phyloP scores from a whole-genome alignment of 1,284 basidiomycete species.

The Thecaphora frezii region DNA sequence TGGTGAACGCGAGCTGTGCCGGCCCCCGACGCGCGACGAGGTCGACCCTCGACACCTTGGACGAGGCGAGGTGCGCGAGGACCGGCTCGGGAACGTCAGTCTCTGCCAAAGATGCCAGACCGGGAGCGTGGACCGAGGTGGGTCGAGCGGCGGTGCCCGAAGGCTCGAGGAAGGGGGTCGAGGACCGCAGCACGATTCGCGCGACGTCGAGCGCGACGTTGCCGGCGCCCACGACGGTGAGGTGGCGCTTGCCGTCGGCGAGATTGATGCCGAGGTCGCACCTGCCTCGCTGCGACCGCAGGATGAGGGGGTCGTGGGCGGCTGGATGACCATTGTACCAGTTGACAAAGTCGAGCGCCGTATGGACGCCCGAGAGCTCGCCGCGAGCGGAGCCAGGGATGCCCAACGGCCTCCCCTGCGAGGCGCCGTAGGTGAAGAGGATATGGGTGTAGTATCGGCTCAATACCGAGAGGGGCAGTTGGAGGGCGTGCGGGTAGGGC shows the following conservation, averaged over 20 bases:
- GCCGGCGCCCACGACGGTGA: constrained; percentile 88
- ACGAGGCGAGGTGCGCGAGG: constrained; percentile 69
- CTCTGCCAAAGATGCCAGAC: constrained; percentile 66
- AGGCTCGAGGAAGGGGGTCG: constrained; percentile 27
- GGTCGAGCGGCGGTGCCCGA: constrained; percentile 2
- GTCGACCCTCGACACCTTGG: constrained; percentile 73
- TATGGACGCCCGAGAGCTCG: constrained; percentile 66
- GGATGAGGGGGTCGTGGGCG: constrained; percentile 45
- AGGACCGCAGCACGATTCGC: constrained; percentile 73
- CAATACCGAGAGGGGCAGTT: constrained; percentile 67
- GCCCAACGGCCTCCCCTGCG: constrained; percentile 63
- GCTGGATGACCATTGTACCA: constrained; percentile 95
- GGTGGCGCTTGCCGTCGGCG: constrained; percentile 64
- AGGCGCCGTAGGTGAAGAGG: constrained; percentile 78
- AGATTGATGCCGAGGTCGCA: constrained; percentile 63
- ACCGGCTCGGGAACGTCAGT: constrained; percentile 82
- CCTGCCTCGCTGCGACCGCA: constrained; percentile 1
- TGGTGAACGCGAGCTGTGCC: constrained; percentile 85
- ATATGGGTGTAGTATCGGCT: constrained; percentile 76
- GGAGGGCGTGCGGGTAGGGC: constrained; percentile 63
- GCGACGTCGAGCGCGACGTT: constrained; percentile 95
- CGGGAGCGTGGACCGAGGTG: constrained; percentile 23
- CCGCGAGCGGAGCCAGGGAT: constrained; percentile 63
- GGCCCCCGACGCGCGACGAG: constrained; percentile 85
- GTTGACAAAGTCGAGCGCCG: constrained; percentile 84